phyloP scores from a whole-genome alignment of 441 rosid genomes.

The Adansonia grandidieri region DNA sequence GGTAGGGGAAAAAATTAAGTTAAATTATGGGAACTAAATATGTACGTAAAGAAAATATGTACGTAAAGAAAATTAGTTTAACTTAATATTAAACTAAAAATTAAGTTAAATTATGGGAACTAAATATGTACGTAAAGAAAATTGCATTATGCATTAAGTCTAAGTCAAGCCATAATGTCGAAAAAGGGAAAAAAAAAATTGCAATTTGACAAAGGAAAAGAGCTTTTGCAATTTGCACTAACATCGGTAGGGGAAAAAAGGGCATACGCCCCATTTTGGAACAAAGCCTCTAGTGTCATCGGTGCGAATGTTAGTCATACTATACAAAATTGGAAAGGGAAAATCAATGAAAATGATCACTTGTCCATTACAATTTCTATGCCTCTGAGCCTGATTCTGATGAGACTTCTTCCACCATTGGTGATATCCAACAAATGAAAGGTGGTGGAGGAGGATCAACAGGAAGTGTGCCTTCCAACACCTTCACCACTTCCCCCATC shows the following conservation, averaged over 20 bases:
- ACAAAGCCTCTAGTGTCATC: not conserved
- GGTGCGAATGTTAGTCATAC: not conserved
- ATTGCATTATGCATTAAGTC: too few relatives aligned
- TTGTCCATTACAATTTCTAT: not conserved
- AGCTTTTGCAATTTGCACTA: too few relatives aligned
- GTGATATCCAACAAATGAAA: constrained; percentile 37
- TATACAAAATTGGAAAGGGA: not conserved
- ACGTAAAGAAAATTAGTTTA: too few relatives aligned
- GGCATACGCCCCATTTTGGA: not conserved
- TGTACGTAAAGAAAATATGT: too few relatives aligned
- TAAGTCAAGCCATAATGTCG: too few relatives aligned
- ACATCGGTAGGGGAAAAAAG: not conserved
- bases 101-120: too few relatives aligned
- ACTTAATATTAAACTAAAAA: too few relatives aligned
- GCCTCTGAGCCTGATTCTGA: constrained; percentile 41
- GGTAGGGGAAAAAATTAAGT: too few relatives aligned
- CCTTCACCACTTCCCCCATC: constrained; percentile 76
- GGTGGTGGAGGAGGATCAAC: constrained; percentile 81
- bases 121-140: too few relatives aligned
- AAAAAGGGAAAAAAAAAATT: too few relatives aligned
- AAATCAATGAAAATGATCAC: not conserved
- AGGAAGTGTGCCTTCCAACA: constrained; percentile 68
- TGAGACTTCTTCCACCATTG: constrained; percentile 37
- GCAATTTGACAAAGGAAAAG: too few relatives aligned
- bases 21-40: too few relatives aligned